phyloP scores from a whole-genome alignment of 805 yeast genomes.

The Yarrowia osloensis region DNA sequence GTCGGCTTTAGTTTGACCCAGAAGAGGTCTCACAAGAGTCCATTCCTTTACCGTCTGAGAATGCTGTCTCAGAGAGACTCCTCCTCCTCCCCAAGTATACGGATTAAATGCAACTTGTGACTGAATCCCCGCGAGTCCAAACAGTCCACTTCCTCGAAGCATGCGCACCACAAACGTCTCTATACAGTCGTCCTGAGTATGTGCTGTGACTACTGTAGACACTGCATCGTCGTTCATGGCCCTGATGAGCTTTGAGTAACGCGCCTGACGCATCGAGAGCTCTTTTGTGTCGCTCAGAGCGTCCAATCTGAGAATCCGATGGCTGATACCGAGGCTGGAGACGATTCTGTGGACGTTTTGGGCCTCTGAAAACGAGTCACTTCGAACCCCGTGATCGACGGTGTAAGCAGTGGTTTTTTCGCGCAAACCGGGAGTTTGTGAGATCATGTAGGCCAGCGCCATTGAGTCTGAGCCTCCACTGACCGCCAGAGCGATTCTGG shows the following conservation, averaged over 20 bases:
- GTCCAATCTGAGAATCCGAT: slow-evolving; percentile 40
- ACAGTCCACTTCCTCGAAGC: slow-evolving; percentile 48
- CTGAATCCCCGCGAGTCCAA: slow-evolving; percentile 63
- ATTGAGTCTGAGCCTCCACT: slow-evolving; percentile 86
- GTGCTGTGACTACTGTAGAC: slow-evolving; percentile 58
- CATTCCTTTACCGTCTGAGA: slow-evolving; percentile 35
- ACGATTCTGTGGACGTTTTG: slow-evolving; percentile 40
- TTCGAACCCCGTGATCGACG: slow-evolving; percentile 62
- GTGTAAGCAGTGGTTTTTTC: slow-evolving; percentile 55
- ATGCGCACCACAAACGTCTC: slow-evolving; percentile 68
- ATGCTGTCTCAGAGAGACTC: not conserved
- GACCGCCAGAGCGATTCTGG: slow-evolving; percentile 53
- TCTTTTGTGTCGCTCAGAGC: slow-evolving; percentile 43
- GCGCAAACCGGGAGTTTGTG: slow-evolving; percentile 42
- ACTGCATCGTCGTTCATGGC: slow-evolving; percentile 47
- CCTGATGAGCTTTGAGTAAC: slow-evolving; percentile 51
- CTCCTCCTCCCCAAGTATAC: not conserved
- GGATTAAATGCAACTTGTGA: slow-evolving; percentile 37
- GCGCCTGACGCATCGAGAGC: slow-evolving; percentile 56
- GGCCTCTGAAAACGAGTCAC: slow-evolving; percentile 55
- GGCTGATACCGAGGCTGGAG: slow-evolving; percentile 42
- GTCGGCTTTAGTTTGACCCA: slow-evolving; percentile 49
- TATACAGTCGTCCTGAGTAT: slow-evolving; percentile 68
- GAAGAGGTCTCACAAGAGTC: slow-evolving; percentile 54
- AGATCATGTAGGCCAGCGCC: slow-evolving; percentile 58